Percentiles rank a stretch among this genome's conserved stretches.
These are phyloP conservation scores for Candida maris DNA, from an alignment of 805 yeast species.

Conservation along the genomic window DNA sequence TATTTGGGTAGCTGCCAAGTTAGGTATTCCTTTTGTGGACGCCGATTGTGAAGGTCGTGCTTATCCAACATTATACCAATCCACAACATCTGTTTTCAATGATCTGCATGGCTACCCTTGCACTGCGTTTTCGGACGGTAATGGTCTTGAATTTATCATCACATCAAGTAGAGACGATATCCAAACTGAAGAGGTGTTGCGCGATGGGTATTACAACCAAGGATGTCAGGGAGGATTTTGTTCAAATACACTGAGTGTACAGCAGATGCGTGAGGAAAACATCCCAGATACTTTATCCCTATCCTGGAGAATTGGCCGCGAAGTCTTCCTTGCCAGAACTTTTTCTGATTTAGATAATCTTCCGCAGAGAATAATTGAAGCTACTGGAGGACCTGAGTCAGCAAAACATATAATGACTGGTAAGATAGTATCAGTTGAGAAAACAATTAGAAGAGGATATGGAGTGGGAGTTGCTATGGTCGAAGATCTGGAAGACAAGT, in stretches of 20 bases:
- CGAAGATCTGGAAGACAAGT: conserved; percentile 18
- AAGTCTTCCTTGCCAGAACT: conserved; percentile 34
- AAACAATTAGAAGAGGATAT: conserved; percentile 38
- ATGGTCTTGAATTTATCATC: conserved; percentile 35
- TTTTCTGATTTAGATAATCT: conserved; percentile 32
- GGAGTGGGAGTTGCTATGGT: conserved; percentile 38
- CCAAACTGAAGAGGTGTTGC: conserved; percentile 34
- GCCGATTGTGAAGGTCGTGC: conserved; percentile 46
- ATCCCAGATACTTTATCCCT: conserved; percentile 35
- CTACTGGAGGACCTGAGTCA: conserved; percentile 31
- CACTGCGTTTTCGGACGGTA: conserved; percentile 40
- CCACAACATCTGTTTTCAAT: conserved; percentile 33
- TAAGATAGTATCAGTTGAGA: conserved; percentile 41
- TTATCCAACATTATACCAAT: conserved; percentile 41
- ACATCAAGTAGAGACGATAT: conserved; percentile 32
- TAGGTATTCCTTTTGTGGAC: conserved; percentile 31
- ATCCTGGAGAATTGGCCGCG: conserved; percentile 45
- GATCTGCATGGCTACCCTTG: conserved; percentile 44
- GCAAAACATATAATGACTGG: conserved; percentile 37
- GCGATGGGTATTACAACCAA: conserved; percentile 40
- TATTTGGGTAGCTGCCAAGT: conserved; percentile 19
- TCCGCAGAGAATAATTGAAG: conserved; percentile 32
- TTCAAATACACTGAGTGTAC: conserved; percentile 33
- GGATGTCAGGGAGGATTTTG: conserved; percentile 39
- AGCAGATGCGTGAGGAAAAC: conserved; percentile 27